Conservation (phyloP, 176 grass and related monocot genomes). For the Aegilops sharonensis region DNA sequence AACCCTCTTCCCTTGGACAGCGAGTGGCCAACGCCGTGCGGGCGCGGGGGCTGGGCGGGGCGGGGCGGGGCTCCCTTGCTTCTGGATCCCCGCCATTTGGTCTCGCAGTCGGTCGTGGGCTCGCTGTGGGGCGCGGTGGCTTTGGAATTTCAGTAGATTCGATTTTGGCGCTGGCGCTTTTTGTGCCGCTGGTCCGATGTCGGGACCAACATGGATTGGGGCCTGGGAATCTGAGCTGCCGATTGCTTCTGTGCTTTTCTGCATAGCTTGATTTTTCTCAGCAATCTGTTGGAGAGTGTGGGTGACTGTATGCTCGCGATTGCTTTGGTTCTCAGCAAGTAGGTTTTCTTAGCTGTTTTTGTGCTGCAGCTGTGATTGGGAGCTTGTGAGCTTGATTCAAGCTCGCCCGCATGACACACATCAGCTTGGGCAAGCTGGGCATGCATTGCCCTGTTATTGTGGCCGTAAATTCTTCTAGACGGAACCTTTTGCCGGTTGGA, state of each 20-base stretch:
- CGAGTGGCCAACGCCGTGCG: not conserved
- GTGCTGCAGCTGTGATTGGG: not conserved
- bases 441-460: not conserved
- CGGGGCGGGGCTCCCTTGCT: not conserved
- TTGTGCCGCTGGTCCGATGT: not conserved
- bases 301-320: not conserved
- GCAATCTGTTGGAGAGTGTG: not conserved
- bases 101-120: not conserved
- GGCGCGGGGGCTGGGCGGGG: not conserved
- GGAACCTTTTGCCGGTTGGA: not conserved
- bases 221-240: not conserved
- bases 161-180: not conserved
- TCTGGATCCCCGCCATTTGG: slow-evolving; percentile 5
- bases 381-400: not conserved
- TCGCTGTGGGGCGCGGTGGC: not conserved
- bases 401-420: not conserved
- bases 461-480: not conserved
- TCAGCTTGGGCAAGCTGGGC: not conserved
- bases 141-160: not conserved
- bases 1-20: not conserved
- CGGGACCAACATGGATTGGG: not conserved
- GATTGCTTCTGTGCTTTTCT: not conserved
- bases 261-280: not conserved
- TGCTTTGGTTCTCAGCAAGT: not conserved
- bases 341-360: not conserved